Conservation (phyloP, 2,329 filamentous ascomycete genomes). For the Apiospora sp. region DNA sequence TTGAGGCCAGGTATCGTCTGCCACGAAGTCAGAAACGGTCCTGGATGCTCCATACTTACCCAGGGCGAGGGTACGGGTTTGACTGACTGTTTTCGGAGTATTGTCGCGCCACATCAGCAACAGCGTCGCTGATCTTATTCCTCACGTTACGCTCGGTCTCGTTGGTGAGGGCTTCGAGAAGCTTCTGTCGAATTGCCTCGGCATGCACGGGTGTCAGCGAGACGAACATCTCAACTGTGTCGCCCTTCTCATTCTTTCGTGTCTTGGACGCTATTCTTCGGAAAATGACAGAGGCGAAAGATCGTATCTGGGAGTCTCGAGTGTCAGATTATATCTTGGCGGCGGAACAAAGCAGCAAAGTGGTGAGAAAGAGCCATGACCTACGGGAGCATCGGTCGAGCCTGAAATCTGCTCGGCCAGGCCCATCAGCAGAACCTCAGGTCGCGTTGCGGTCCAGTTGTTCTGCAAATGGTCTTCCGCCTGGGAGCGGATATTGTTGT, state of each 20-base stretch:
- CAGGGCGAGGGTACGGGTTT: slow-evolving; percentile 14
- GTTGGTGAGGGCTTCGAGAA: slow-evolving; percentile 77
- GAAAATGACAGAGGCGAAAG: slow-evolving; percentile 93
- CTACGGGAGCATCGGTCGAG: slow-evolving; percentile 76
- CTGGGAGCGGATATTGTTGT: slow-evolving; percentile 84
- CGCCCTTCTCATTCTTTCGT: slow-evolving; percentile 75
- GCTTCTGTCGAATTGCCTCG: slow-evolving; percentile 80
- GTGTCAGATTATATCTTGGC: slow-evolving; percentile 2
- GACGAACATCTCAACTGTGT: slow-evolving; percentile 84
- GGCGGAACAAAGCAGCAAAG: neutral
- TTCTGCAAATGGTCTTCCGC: slow-evolving; percentile 91
- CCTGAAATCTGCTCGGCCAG: slow-evolving; percentile 89
- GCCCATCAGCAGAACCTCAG: slow-evolving; percentile 91
- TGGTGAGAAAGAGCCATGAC: slow-evolving; percentile 39
- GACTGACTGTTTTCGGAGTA: slow-evolving; percentile 87
- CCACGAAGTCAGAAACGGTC: slow-evolving; percentile 32
- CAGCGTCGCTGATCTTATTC: slow-evolving; percentile 97
- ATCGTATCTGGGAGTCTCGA: slow-evolving; percentile 71
- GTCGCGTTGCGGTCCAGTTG: slow-evolving; percentile 84
- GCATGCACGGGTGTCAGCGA: slow-evolving; percentile 78
- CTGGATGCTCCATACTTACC: neutral
- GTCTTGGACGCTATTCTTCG: slow-evolving; percentile 91
- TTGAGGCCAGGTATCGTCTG: slow-evolving; percentile 89
- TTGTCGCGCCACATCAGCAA: slow-evolving; percentile 93
- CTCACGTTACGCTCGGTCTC: slow-evolving; percentile 80